Conservation (phyloP, 2,329 filamentous ascomycete genomes). For the Colletotrichum neosansevieriae region DNA sequence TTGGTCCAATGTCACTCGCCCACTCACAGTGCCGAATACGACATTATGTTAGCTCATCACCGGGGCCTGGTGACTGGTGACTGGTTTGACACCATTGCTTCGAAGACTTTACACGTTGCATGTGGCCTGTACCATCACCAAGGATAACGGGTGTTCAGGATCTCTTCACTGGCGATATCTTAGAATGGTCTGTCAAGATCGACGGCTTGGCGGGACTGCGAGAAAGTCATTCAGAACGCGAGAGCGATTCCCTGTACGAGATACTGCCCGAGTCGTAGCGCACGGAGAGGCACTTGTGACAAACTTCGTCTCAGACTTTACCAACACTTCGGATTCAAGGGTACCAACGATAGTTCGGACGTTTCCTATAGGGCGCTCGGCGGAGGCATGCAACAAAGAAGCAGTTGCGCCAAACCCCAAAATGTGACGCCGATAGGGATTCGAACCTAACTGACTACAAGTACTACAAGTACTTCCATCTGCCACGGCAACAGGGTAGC, state of each 20-base stretch:
- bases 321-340: constrained; percentile 24
- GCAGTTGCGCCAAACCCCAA: no score
- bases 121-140: no score
- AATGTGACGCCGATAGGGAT: no score
- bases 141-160: not conserved
- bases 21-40: not conserved
- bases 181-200: not conserved
- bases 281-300: constrained; percentile 26
- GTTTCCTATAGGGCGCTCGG: not conserved
- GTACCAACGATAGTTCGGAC: constrained; percentile 27
- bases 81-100: not conserved
- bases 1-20: not conserved
- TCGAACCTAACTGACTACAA: no score
- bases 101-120: not conserved
- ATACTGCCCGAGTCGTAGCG: not conserved
- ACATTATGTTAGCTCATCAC: not conserved
- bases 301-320: constrained; percentile 19
- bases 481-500: constrained; percentile 8
- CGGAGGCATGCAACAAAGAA: not conserved
- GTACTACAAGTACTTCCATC: no score
- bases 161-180: not conserved
- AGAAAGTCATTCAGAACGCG: not conserved
- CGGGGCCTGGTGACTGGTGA: not conserved
- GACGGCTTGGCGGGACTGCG: not conserved
- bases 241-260: not conserved